These are phyloP conservation scores for Grigorovia transvaalensis DNA, from an alignment of 805 yeast species.

Conservation along the genomic window DNA sequence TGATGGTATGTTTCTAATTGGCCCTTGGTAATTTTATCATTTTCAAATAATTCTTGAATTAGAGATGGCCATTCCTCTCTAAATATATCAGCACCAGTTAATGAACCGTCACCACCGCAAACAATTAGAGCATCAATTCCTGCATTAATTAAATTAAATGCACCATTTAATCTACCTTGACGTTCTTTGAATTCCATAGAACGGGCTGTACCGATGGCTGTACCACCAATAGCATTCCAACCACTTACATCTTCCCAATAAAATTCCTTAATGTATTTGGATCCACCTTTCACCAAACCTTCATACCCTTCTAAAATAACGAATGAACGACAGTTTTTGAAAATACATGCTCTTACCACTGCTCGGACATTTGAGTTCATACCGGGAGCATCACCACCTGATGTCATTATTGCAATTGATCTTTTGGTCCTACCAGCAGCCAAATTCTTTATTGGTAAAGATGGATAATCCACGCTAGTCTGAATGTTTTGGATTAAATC, in stretches of 20 bases:
- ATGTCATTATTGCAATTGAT: slow-evolving; percentile 65
- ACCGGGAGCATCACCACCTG: slow-evolving; percentile 76
- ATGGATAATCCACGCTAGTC: slow-evolving; percentile 10
- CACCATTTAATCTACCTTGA: slow-evolving; percentile 51
- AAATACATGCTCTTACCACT: slow-evolving; percentile 55
- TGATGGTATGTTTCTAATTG: slow-evolving; percentile 40
- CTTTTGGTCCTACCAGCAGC: slow-evolving; percentile 12
- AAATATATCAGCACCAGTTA: slow-evolving; percentile 72
- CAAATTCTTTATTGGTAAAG: slow-evolving; percentile 8
- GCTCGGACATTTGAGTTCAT: slow-evolving; percentile 73
- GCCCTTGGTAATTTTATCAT: slow-evolving; percentile 35
- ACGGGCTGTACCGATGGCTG: slow-evolving; percentile 70
- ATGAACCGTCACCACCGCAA: slow-evolving; percentile 77
- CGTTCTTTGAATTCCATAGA: slow-evolving; percentile 56
- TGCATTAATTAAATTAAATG: slow-evolving; percentile 50
- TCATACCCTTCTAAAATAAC: slow-evolving; percentile 65
- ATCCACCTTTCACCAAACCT: slow-evolving; percentile 60
- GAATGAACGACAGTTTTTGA: slow-evolving; percentile 50
- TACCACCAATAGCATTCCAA: slow-evolving; percentile 62
- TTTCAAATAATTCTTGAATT: slow-evolving; percentile 43
- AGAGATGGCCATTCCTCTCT: slow-evolving; percentile 69
- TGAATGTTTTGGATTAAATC: slow-evolving; percentile 8
- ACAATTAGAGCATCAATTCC: slow-evolving; percentile 72
- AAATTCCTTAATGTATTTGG: slow-evolving; percentile 42
- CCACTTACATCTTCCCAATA: slow-evolving; percentile 65